These are phyloP conservation scores for Candida corydali DNA, from an alignment of 805 yeast species.

Conservation along the genomic window DNA sequence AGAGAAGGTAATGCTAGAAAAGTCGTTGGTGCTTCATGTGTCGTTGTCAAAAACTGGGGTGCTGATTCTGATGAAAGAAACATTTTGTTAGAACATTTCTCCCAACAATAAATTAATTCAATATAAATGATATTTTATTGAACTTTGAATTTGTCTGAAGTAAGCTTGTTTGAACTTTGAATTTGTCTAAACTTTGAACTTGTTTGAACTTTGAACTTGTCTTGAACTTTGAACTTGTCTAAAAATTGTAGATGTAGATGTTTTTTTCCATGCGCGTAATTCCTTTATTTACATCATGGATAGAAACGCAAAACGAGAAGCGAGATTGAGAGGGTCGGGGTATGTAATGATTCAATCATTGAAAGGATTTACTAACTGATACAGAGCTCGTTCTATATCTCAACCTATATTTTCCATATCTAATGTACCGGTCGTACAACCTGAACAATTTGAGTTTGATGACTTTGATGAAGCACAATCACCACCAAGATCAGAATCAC, in stretches of 20 bases:
- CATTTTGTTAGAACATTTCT: conserved; percentile 93
- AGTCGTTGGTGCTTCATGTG: conserved; percentile 99
- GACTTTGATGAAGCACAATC: neutral
- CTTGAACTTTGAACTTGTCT: no score
- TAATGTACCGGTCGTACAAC: no score
- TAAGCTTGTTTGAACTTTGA: no score
- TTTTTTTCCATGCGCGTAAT: no score
- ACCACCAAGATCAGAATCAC: neutral
- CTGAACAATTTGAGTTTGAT: neutral
- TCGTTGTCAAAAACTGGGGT: conserved; percentile 99
- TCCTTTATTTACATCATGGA: conserved; percentile 2
- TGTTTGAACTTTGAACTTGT: no score
- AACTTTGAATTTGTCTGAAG: no score
- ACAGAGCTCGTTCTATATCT: conserved; percentile 5
- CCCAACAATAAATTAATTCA: conserved; percentile 62
- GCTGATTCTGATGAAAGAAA: conserved; percentile 96
- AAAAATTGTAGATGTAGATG: no score
- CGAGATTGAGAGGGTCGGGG: conserved; percentile 41
- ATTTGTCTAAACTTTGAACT: no score
- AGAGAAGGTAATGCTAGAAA: conserved; percentile 99
- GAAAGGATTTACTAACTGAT: conserved; percentile 1
- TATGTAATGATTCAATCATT: conserved; percentile 21
- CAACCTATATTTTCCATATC: neutral
- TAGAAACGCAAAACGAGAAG: conserved; percentile 16
- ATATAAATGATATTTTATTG: no score